These are phyloP conservation scores for Coccomyxa sp. DNA, from an alignment of 139 green algal species.

Conservation along the genomic window DNA sequence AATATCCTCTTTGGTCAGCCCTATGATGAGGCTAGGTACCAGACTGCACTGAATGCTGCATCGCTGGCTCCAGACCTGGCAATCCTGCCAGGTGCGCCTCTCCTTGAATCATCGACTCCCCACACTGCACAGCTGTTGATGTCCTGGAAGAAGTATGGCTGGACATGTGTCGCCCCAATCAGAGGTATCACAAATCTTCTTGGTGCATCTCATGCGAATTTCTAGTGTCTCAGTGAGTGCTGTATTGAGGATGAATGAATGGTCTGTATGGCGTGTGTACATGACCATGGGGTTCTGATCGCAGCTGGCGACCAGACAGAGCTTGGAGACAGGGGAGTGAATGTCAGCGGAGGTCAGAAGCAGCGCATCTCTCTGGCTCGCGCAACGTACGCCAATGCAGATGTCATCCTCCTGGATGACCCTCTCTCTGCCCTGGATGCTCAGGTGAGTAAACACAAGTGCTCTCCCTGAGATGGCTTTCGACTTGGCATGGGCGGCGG, in stretches of 20 bases:
- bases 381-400: constrained; percentile 58
- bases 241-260: not conserved
- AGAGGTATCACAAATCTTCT: no score
- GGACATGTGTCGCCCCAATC: no score
- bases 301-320: constrained; percentile 48
- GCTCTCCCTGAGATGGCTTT: no score
- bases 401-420: constrained; percentile 91
- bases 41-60: constrained; percentile 44
- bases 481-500: no score
- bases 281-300: no score
- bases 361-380: constrained; percentile 70
- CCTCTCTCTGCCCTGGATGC: constrained; percentile 87
- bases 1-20: constrained; percentile 78
- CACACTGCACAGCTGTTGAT: not conserved
- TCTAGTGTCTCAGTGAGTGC: not conserved
- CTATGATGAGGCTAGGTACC: constrained; percentile 50
- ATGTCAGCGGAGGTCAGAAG: constrained; percentile 66
- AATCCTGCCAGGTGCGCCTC: constrained; percentile 24
- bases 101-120: not conserved
- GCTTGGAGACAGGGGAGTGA: constrained; percentile 69
- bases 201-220: no score
- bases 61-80: constrained; percentile 55
- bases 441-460: constrained; percentile 49
- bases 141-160: not conserved
- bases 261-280: no score